A percentile compares a stretch with the other conserved stretches of the same genome.
phyloP scores from a whole-genome alignment of 208 protist genomes.

The Trypanosoma lewisi region DNA sequence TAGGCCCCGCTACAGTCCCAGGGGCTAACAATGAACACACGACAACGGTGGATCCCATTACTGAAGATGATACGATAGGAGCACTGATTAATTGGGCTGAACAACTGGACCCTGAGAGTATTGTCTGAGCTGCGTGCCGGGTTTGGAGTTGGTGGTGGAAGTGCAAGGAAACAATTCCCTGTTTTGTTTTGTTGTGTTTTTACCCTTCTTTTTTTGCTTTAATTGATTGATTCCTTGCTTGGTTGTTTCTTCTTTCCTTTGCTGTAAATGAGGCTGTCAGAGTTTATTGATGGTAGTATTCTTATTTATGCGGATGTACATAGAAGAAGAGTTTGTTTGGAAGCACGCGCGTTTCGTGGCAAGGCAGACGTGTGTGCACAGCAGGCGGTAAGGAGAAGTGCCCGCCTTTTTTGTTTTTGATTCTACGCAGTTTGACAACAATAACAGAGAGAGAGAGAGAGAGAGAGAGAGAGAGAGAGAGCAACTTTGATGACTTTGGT shows the following conservation, averaged over 20 bases:
- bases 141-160: neutral
- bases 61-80: slow-evolving; percentile 44
- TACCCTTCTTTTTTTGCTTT: slow-evolving; percentile 12
- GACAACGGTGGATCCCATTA: slow-evolving; percentile 3
- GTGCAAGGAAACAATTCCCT: neutral
- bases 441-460: too few species aligned
- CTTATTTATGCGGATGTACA: too few species aligned
- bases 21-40: neutral
- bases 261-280: too few species aligned
- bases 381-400: neutral
- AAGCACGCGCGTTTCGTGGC: neutral
- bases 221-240: neutral
- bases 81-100: slow-evolving; percentile 50
- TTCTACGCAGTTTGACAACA: too few species aligned
- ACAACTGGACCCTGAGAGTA: slow-evolving; percentile 36
- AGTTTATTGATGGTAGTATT: too few species aligned
- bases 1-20: neutral
- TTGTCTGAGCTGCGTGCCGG: slow-evolving; percentile 16
- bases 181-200: neutral
- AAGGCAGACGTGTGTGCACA: neutral
- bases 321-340: neutral
- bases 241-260: neutral
- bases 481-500: too few species aligned
- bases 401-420: too few species aligned
- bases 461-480: too few species aligned